Conservation (phyloP, 768 basidiomycete species). For the Clitopilus hobsonii region DNA sequence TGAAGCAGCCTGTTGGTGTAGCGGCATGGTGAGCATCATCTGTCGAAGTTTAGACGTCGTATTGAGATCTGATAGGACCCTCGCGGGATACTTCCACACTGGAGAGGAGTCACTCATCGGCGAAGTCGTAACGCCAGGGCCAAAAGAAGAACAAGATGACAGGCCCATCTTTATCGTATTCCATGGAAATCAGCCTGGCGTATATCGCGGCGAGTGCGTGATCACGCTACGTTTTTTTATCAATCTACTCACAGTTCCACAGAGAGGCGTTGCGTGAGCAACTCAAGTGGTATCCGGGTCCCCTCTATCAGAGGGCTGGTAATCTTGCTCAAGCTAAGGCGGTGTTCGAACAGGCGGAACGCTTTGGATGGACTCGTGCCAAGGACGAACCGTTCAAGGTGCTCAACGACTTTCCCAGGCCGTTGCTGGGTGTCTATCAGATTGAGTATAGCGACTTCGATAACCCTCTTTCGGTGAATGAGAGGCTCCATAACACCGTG, state of each 20-base stretch:
- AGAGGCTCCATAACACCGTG: not conserved
- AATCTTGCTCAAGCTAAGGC: not conserved
- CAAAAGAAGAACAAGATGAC: not conserved
- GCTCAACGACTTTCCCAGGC: not conserved
- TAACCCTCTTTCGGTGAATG: not conserved
- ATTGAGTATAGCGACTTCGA: not conserved
- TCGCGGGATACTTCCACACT: not conserved
- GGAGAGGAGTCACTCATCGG: not conserved
- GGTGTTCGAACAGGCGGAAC: not conserved
- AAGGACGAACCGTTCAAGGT: not conserved
- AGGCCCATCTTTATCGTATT: not conserved
- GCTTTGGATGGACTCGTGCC: not conserved
- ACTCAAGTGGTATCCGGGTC: not conserved
- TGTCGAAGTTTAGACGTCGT: not conserved
- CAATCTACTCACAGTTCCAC: not conserved
- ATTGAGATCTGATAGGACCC: not conserved
- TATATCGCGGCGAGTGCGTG: not conserved
- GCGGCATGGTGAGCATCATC: not conserved
- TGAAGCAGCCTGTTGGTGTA: not conserved
- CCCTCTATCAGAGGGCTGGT: not conserved
- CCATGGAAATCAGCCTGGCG: not conserved
- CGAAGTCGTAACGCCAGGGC: not conserved
- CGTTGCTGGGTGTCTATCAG: not conserved
- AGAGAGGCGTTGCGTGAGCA: not conserved
- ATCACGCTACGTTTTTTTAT: not conserved